Evolutionary conservation across 2,329 filamentous ascomycete genomes (phyloP), one percentile per base, ranked within the genome.

Genomic region (Ophiostoma piceae): DNA sequence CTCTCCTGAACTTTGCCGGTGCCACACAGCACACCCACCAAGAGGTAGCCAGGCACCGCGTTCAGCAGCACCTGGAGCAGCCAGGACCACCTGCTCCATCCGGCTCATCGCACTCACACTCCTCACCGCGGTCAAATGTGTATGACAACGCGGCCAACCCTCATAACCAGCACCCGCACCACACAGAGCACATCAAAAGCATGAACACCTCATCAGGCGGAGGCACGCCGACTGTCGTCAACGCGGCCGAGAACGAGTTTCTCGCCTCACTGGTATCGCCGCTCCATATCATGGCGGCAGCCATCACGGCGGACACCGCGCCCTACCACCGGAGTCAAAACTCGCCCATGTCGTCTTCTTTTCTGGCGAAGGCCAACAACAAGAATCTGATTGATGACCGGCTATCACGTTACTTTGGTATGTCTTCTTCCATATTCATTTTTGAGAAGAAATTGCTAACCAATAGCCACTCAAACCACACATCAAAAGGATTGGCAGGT

Each of bases 401-500:
- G 1, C 54, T 75, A 69, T 57, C 74, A 22, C 64, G 72, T 26
- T 75, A 74, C 32, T 73, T 73, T 67, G 70, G 71, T 72, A 29
- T 1, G 68, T 66, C 35, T 57, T 29, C 26, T 29, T 29, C 26
- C 26, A 29, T 29, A 29, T 29, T 29, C 26, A 29, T 29, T 29
- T 29, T 29, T 29, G 26, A 29, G 26, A 29, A 29, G 26, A 29
- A 29, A 29, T 29, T 29, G 26, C 60, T 64, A 19, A 37, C 32
- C 6, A 66, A 43, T 60, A 71, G 69, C 72, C 8, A 72, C 72
- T 5, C 71, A 73, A 26, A 69, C 70, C 14, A 73, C 69, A 0
- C 72, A 71, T 39, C 72, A 74, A n/a, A 73, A 62, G 7, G 74
- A 76, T 51, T 76, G 73, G 74, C 71, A 75, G 39, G 73, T 75